phyloP scores from a whole-genome alignment of 2,329 filamentous ascomycete genomes.

The Calonectria hongkongensis region DNA sequence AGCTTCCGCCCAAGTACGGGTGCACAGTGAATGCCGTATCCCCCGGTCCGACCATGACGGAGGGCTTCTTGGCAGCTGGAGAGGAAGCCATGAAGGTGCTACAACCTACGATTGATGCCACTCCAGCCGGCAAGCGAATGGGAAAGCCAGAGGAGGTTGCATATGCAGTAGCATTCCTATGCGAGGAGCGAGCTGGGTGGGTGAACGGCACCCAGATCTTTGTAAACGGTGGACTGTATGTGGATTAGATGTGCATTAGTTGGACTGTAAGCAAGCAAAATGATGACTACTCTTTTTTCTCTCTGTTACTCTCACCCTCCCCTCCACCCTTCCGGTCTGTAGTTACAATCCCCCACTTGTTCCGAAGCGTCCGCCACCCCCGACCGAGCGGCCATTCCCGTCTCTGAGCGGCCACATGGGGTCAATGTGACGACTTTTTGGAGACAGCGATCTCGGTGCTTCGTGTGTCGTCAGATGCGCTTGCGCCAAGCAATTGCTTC shows the following conservation, averaged over 20 bases:
- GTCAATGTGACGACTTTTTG: neutral
- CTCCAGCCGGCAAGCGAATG: constrained; percentile 64
- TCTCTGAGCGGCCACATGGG: neutral
- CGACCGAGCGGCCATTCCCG: constrained; percentile 24
- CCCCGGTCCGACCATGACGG: constrained; percentile 59
- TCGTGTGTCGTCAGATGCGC: neutral
- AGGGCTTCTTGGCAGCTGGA: constrained; percentile 56
- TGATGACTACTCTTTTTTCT: neutral
- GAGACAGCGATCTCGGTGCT: constrained; percentile 12
- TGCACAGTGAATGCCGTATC: constrained; percentile 43
- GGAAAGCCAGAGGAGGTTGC: constrained; percentile 67
- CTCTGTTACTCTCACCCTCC: neutral
- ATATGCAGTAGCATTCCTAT: constrained; percentile 66
- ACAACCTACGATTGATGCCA: constrained; percentile 64
- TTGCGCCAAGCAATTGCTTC: constrained; percentile 1
- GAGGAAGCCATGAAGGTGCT: constrained; percentile 60
- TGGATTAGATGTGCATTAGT: constrained; percentile 33
- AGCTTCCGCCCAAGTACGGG: constrained; percentile 50
- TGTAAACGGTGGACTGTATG: constrained; percentile 52
- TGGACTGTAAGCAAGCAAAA: constrained; percentile 2
- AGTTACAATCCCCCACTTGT: constrained; percentile 30
- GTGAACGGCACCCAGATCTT: constrained; percentile 64
- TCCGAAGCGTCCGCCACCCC: constrained; percentile 22
- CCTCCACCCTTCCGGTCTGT: constrained; percentile 34
- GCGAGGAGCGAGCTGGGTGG: constrained; percentile 66